A percentile compares a stretch with the other conserved stretches of the same genome.
These are phyloP conservation scores for Fusarium veterinarium DNA, from an alignment of 2,329 filamentous ascomycete species.

Conservation along the genomic window DNA sequence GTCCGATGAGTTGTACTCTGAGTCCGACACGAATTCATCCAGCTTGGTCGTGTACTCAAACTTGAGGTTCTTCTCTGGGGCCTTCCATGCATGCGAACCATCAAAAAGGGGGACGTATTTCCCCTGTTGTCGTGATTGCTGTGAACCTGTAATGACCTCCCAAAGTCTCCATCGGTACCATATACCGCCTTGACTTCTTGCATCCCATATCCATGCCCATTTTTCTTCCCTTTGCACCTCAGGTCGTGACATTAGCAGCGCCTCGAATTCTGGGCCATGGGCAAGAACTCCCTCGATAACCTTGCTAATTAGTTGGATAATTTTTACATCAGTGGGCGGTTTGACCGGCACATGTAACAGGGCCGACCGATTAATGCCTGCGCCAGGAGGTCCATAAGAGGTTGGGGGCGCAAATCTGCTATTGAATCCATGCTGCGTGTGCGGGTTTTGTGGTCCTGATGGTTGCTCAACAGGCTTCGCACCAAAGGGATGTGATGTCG, in stretches of 20 bases:
- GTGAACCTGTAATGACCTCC: constrained; percentile 80
- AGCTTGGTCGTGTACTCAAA: constrained; percentile 84
- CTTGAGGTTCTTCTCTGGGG: constrained; percentile 76
- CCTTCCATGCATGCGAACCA: constrained; percentile 79
- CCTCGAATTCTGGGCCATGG: constrained; percentile 89
- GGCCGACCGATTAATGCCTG: constrained; percentile 57
- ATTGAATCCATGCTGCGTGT: constrained; percentile 58
- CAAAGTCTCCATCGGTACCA: constrained; percentile 96
- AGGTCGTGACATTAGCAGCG: constrained; percentile 86
- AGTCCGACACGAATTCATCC: constrained; percentile 83
- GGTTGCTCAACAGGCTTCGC: constrained; percentile 71
- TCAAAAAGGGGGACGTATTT: constrained; percentile 78
- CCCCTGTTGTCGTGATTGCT: constrained; percentile 57
- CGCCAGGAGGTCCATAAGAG: constrained; percentile 66
- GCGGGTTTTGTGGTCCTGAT: constrained; percentile 49
- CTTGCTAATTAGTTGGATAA: constrained; percentile 86
- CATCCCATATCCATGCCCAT: constrained; percentile 95
- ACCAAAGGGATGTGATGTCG: constrained; percentile 77
- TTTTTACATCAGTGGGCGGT: constrained; percentile 80
- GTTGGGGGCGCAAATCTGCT: constrained; percentile 81
- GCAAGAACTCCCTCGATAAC: constrained; percentile 83
- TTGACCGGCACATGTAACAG: constrained; percentile 77
- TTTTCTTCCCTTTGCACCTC: constrained; percentile 88
- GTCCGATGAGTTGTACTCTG: constrained; percentile 87
- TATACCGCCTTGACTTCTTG: constrained; percentile 79